Base-by-base conservation (phyloP, 352 stramenopile species). In the Blastocystis sp. region DNA sequence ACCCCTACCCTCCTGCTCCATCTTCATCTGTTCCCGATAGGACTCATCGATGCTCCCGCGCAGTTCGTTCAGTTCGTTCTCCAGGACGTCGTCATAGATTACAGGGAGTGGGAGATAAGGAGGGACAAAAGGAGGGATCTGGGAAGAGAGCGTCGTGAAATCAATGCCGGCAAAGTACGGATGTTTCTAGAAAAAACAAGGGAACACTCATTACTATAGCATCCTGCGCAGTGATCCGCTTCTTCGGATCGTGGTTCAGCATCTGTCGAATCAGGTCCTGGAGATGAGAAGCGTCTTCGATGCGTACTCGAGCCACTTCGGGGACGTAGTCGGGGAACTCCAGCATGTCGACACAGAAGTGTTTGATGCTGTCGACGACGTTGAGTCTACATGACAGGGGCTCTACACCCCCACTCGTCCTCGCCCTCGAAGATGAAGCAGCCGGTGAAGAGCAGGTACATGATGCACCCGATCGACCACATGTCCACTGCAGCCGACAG, bases 141-240 rank as follows among this genome's bases (percentile, higher is more conserved):
- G 26, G 11, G 45, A 64, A 18, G 47, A n/a, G 3, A 81, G 70
- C n/a, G n/a, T 64, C 16, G 47, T n/a, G 45, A 81, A 81, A 24
- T 88, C 76, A 37, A 88, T 88, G 9, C 59, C 59, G 4, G 50
- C 7, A 37, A 88, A 88, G 54, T 59, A 88, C 0, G 76, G 76
- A 45, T 88, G 76, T 3, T 79, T 54, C 64, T 76, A 55, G n/a
- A 5, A 18, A n/a, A 76, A 4, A 63, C 20, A 63, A 20, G 37
- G 11, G 6, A 34, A n/a, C 13, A 16, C 63, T 1, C 34, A 3
- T 13, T 37, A 81, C 70, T 39, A 63, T 59, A 24, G 65, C 39
- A 18, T 81, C 1, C 0, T 11, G 20, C 20, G 41, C 41, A 18
- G 70, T 81, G 7, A 66, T 37, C 24, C 70, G 70, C 5, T 64